Evolutionary conservation across 306 rosid genomes (phyloP).

Genomic region (Luffa aegyptiaca): DNA sequence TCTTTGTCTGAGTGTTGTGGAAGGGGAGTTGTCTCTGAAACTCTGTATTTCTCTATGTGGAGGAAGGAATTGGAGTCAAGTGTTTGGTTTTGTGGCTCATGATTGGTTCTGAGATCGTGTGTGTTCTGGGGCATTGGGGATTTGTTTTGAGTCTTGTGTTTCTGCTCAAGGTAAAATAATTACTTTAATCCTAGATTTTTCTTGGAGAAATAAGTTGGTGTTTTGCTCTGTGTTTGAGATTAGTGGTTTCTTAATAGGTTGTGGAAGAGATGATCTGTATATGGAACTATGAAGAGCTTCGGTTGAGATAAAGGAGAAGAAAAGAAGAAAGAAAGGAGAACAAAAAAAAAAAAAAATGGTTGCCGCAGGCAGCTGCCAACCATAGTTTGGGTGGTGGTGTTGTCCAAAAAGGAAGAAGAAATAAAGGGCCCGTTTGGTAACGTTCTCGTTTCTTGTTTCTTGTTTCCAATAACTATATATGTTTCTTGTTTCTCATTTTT

Average conservation of each 20-base stretch:
- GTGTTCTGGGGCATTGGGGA: not conserved
- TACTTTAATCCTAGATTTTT: not conserved
- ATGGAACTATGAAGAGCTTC: constrained; percentile 61
- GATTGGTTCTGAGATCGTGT: not conserved
- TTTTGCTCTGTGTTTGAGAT: not conserved
- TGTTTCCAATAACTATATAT: too few species aligned
- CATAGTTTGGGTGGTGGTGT: too few species aligned
- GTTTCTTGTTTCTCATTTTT: too few species aligned
- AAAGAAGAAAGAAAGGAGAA: too few species aligned
- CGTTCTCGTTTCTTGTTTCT: too few species aligned
- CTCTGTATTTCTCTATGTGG: not conserved
- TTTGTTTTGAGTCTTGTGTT: constrained; percentile 18
- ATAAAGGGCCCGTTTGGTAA: too few species aligned
- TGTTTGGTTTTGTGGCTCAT: not conserved
- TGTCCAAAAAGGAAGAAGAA: too few species aligned
- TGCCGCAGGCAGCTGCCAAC: too few species aligned
- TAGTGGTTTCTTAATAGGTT: constrained; percentile 15
- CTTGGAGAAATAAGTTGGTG: not conserved
- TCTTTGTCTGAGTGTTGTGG: not conserved
- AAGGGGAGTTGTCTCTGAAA: constrained; percentile 14
- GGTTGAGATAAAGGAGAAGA: too few species aligned
- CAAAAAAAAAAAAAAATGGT: too few species aligned
- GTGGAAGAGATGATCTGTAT: constrained; percentile 44
- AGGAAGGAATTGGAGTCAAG: not conserved
- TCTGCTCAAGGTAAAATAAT: constrained; percentile 44